Base-by-base conservation (phyloP, 352 stramenopile species). In the Phytopythium litorale region DNA sequence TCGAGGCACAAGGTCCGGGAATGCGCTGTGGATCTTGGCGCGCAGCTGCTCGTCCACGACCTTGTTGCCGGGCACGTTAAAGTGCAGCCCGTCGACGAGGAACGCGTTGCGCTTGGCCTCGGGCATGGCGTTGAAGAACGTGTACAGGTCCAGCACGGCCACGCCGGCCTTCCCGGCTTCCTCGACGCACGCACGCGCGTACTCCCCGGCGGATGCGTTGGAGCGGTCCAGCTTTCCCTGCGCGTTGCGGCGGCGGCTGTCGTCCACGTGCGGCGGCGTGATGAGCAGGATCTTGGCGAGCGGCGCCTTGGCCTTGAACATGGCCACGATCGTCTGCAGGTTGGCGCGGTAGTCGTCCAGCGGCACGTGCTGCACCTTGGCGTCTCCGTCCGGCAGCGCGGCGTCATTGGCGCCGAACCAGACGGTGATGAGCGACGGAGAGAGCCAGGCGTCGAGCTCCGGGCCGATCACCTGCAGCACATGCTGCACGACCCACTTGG, bases 361-460 rank as follows among this genome's bases (percentile, higher is more conserved):
- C 5, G 81, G 70, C 6, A 92, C 77, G 49, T 86, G 75, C 63
- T 84, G 76, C 5, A 48, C 50, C 16, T 50, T 62, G 11, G 68
- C 58, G 3, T 37, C 19, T 4, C 76, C 69, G 1, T 59, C 55
- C 1, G 51, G 48, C 2, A 81, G 65, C 16, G 79, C 75, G n/a
- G 81, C 79, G 53, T 92, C 81, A 37, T 92, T 92, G 23, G 83
- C 74, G 18, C 81, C 83, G 55, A 92, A 60, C 75, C 76, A 90
- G n/a, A 92, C 49, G 35, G 73, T 86, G 43, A 91, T 67, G 28
- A 92, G 66, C 32, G 71, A 60, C 35, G 35, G 35, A 15, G 35
- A 40, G 35, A 40, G 35, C 35, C 35, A 23, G 80, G 79, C 4
- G 66, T 59, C 16, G 64, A 63, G 52, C 58, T 19, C 32, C 70